Base-by-base conservation (phyloP, 495 filamentous ascomycete genomes). In the Hypoxylon fragiforme region DNA sequence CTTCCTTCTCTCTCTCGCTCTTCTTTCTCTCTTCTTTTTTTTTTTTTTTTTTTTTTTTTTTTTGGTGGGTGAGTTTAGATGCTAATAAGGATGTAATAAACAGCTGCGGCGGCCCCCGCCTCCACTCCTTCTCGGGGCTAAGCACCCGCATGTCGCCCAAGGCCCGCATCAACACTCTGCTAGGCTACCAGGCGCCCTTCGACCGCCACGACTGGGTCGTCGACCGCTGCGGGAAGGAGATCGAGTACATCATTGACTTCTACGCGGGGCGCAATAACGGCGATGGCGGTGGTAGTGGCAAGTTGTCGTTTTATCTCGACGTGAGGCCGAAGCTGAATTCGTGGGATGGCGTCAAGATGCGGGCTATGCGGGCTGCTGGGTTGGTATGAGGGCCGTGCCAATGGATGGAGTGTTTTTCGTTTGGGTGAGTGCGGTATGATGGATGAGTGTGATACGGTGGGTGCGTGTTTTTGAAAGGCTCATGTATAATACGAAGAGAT, bases 201-300 rank as follows among this genome's bases (percentile, higher is more conserved):
- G 94, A 98, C 73, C 80, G 94, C 41, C 94, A 98, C 65, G 94
- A 98, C 71, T 97, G 94, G 94, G 87, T 96, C 12, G 86, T 98
- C 7, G 92, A 97, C 70, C 77, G 94, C 50, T 97, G 94, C 59
- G 92, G 91, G n/a, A 86, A 83, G 59, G 79, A 78, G 60, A 72
- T 98, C 32, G 94, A 97, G 65, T 98, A 98, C 67, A 85, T 98
- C 19, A 98, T 98, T 70, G 94, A 98, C 72, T 98, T 97, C 68
- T 98, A 98, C 69, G 82, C 87, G 22, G 94, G 94, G 0, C 89
- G 85, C 58, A 75, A 80, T 40, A 70, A 74, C 20, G 65, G 64
- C 30, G 70, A 51, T 35, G 82, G n/a, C n/a, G n/a, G 79, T 38
- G 72, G 70, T 26, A 81, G 78, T 40, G 75, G 73, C 0, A 86